Percentiles rank a stretch among this genome's conserved stretches.
These are phyloP conservation scores for Xenosphaeropsis pyriputrescens DNA, from an alignment of 2,329 filamentous ascomycete genomes.

Conservation along the genomic window DNA sequence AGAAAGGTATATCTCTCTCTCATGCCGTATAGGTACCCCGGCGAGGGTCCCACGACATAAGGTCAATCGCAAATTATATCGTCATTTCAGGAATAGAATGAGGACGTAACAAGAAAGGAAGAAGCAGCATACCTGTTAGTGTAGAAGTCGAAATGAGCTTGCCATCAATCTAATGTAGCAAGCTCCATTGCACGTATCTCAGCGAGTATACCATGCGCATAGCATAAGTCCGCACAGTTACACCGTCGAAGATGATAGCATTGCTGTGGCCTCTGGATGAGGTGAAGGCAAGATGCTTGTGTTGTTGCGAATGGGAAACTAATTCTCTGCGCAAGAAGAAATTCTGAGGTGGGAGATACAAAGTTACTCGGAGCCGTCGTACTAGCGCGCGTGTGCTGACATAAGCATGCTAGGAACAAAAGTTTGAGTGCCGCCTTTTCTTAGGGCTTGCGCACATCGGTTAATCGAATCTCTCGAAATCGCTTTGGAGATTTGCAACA, in stretches of 20 bases:
- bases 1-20: slow-evolving; percentile 85
- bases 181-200: too few species aligned
- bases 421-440: background rate
- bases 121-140: too few species aligned
- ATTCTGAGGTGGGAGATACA: background rate
- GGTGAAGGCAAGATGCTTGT: too few species aligned
- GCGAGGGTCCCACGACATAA: slow-evolving; percentile 72
- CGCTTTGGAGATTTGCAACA: background rate
- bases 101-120: too few species aligned
- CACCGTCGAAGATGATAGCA: too few species aligned
- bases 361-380: background rate
- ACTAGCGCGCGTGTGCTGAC: background rate
- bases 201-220: too few species aligned
- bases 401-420: background rate
- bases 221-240: too few species aligned
- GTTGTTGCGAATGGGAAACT: too few species aligned
- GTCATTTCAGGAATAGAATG: slow-evolving; percentile 41
- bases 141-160: too few species aligned
- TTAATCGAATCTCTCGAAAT: background rate
- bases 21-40: slow-evolving; percentile 70
- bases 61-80: slow-evolving; percentile 99
- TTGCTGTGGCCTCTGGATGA: too few species aligned
- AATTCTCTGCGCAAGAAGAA: too few species aligned
- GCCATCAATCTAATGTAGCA: too few species aligned
- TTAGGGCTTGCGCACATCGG: background rate